Conservation (phyloP, 1,139 yeast genomes). For the Hansenula sp. region DNA sequence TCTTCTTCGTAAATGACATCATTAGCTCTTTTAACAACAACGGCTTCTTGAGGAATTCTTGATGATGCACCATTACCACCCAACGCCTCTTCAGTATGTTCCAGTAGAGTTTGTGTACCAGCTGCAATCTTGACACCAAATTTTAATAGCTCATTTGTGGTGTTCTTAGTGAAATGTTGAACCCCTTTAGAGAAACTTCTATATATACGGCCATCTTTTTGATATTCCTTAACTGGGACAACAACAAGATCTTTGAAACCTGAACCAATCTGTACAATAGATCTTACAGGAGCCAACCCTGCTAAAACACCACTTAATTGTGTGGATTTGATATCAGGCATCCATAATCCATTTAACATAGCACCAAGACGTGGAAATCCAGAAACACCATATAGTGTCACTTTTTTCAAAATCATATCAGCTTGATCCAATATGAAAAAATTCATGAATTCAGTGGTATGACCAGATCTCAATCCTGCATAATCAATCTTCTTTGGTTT, state of each 20-base stretch:
- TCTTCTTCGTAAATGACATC: slow-evolving; percentile 22
- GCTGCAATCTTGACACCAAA: slow-evolving; percentile 84
- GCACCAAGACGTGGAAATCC: slow-evolving; percentile 63
- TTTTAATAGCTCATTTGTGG: slow-evolving; percentile 76
- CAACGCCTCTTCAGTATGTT: slow-evolving; percentile 70
- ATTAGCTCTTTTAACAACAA: slow-evolving; percentile 8
- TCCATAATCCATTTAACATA: slow-evolving; percentile 66
- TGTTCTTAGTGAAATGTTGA: slow-evolving; percentile 66
- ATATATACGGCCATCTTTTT: slow-evolving; percentile 64
- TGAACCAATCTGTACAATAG: slow-evolving; percentile 72
- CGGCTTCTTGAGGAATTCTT: slow-evolving; percentile 24
- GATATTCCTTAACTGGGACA: slow-evolving; percentile 71
- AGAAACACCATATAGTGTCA: slow-evolving; percentile 66
- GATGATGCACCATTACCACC: slow-evolving; percentile 63
- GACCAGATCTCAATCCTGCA: slow-evolving; percentile 80
- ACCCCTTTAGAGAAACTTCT: slow-evolving; percentile 79
- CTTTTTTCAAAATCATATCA: slow-evolving; percentile 55
- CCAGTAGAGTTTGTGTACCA: slow-evolving; percentile 82
- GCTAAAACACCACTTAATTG: slow-evolving; percentile 78
- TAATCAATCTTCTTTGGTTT: slow-evolving; percentile 89
- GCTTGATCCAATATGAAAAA: slow-evolving; percentile 88
- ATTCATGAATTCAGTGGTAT: slow-evolving; percentile 81
- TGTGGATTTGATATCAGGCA: slow-evolving; percentile 75
- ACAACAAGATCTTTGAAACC: slow-evolving; percentile 73
- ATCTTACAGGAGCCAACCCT: slow-evolving; percentile 79